A percentile compares a stretch with the other conserved stretches of the same genome.
Evolutionary conservation across 2,329 filamentous ascomycete species (phyloP).

Genomic region (Colletotrichum sp.): DNA sequence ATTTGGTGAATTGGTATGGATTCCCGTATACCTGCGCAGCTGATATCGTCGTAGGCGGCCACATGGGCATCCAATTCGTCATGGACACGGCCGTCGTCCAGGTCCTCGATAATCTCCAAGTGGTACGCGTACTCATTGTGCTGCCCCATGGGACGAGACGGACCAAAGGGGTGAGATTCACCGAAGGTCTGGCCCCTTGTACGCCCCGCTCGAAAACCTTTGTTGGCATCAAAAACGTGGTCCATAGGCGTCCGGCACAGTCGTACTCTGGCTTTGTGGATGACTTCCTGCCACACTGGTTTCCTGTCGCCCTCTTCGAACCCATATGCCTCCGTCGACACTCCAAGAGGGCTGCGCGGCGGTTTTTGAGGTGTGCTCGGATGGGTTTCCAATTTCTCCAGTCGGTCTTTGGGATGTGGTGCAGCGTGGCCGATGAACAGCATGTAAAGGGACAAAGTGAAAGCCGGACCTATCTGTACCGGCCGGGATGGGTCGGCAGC

Average conservation of each 20-base stretch:
- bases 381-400: neutral
- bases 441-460: conserved; percentile 92
- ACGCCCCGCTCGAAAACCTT: conserved; percentile 31
- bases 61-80: conserved; percentile 39
- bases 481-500: conserved; percentile 64
- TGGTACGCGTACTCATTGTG: conserved; percentile 73
- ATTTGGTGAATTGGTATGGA: conserved; percentile 63
- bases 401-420: neutral
- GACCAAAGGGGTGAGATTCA: neutral
- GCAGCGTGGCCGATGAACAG: conserved; percentile 80
- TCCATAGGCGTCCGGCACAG: conserved; percentile 72
- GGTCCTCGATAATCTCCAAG: conserved; percentile 81
- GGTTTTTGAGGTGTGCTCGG: neutral
- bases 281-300: conserved; percentile 92
- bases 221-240: conserved; percentile 44
- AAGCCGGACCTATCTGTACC: conserved; percentile 86
- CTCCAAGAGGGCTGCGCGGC: neutral
- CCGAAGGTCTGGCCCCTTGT: neutral
- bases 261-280: conserved; percentile 89
- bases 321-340: conserved; percentile 45
- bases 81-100: conserved; percentile 64
- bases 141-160: conserved; percentile 26
- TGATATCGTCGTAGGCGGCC: conserved; percentile 45
- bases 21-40: conserved; percentile 54
- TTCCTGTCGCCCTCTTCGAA: conserved; percentile 61